Evolutionary conservation across 1,284 basidiomycete species (phyloP), one percentile per base, ranked within the genome.

Genomic region (Ustilago nuda): DNA sequence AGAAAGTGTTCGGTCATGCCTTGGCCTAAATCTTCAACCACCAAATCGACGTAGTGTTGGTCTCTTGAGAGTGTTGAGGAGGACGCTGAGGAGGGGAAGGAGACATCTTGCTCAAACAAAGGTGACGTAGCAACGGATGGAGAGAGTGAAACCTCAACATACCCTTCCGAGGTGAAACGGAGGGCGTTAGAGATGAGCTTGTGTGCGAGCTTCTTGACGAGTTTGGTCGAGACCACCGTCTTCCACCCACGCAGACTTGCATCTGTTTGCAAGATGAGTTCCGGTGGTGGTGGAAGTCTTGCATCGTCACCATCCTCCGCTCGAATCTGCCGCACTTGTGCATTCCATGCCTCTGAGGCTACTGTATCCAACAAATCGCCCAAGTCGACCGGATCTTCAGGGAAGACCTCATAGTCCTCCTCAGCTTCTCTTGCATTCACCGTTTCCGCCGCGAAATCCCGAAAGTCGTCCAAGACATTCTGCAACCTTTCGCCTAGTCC

Each of bases 1-100:
- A 81, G 53, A 37, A 81, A 81, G 17, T 78, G 72, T 35, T 76
- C 66, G 23, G 71, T 72, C 79, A 81, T 81, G 36, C 79, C 79
- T 41, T 75, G 69, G 19, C 79, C 79, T 3, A 75, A 69, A 11
- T 81, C 79, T 54, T 77, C 59, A 11, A 81, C 68, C 23, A 68
- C 67, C 12, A 81, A 52, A n/a, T 69, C 60, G 66, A 78, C 51
- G 48, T 65, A 75, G 30, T 71, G 53, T n/a, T 66, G 57, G 17
- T 52, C 30, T 0, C 56, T 19, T 0, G 63, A 19, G 27, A 52
- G 17, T 4, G 35, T 17, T 2, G 60, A 15, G 23, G 39, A 27
- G 5, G 32, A 23, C 27, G 48, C 48, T 32, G 61, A 32, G 13
- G 48, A 8, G 2, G 55, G 56, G 39, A 72, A 66, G 11, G 50